Base-by-base conservation (phyloP, 768 basidiomycete species). In the Dictyophora rubrovolvata region DNA sequence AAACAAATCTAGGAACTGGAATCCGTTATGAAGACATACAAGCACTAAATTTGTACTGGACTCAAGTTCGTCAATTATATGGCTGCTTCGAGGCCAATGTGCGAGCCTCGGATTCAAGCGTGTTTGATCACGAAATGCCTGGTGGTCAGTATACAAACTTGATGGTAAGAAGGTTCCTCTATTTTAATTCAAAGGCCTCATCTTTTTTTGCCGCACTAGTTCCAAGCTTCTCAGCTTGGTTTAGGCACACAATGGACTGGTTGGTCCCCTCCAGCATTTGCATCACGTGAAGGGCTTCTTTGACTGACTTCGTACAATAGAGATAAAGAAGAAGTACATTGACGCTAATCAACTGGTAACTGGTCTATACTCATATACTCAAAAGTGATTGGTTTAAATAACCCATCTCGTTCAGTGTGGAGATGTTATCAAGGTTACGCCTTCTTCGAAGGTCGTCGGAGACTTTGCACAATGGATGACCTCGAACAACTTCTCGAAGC, bases 401-500 rank as follows among this genome's bases (percentile, higher is more conserved):
- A 9, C 34, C 51, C 52, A 20, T 55, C 49, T 28, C 54, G 28
- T 34, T 2, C 64, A 93, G 86, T 98, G 95, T 70, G 96, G 96
- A 50, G 93, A 97, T 65, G 87, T 99, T 70, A 86, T 98, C 79
- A 99, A 99, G 80, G 95, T 98, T 65, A 99, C 96, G 22, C 96
- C 96, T 33, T 96, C 96, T 12, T 98, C 96, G 48, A 99, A 98
- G 77, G 92, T 95, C 52, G 94, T 97, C 53, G 96, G 96, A 22
- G 96, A 99, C 76, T 96, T 99, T 73, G 96, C 96, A 17, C 96
- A 99, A 73, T 96, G 89, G 87, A 94, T 97, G 93, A 94, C 93
- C 36, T 89, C 90, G 64, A 98, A 98, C 78, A 83, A 84, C 62
- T 77, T 98, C 60, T 80, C 85, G 56, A 92, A 93, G 73, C 74